Conservation (phyloP, 208 protist genomes). For the Balamuthia mandrillaris region DNA sequence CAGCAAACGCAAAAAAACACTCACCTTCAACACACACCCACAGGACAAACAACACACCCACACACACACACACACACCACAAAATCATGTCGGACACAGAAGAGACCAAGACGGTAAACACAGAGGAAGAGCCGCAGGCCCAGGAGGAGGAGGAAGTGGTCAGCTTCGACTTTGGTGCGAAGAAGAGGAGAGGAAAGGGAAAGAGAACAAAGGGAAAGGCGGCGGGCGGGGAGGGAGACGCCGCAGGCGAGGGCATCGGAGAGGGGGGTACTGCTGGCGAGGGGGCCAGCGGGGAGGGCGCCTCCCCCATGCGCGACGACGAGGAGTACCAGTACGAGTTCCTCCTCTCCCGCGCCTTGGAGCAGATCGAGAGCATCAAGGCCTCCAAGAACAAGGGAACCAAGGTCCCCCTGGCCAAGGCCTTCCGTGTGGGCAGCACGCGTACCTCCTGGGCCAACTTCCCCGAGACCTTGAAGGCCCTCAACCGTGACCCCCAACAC, state of each 20-base stretch:
- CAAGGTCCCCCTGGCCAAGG: constrained; percentile 53
- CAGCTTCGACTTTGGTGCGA: too few relatives aligned
- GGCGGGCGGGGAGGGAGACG: too few relatives aligned
- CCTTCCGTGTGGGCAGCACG: constrained; percentile 58
- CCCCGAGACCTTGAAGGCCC: constrained; percentile 44
- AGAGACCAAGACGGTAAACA: too few relatives aligned
- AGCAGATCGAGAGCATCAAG: constrained; percentile 1
- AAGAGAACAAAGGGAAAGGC: too few relatives aligned
- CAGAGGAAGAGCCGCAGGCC: too few relatives aligned
- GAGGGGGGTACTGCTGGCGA: not conserved
- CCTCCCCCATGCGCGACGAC: not conserved
- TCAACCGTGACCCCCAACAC: constrained; percentile 68
- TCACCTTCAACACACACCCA: too few relatives aligned
- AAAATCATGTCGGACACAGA: too few relatives aligned
- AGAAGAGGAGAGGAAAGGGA: too few relatives aligned
- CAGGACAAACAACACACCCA: too few relatives aligned
- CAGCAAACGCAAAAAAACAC: too few relatives aligned
- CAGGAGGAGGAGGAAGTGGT: too few relatives aligned
- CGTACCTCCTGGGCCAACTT: constrained; percentile 73
- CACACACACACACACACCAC: too few relatives aligned
- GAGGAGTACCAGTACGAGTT: constrained; percentile 33
- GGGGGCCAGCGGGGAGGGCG: not conserved
- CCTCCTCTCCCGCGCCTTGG: not conserved
- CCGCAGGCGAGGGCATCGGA: not conserved
- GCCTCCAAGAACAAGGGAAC: constrained; percentile 14